Base-by-base conservation (phyloP, 768 basidiomycete genomes). In the Gautieria morchelliformis region DNA sequence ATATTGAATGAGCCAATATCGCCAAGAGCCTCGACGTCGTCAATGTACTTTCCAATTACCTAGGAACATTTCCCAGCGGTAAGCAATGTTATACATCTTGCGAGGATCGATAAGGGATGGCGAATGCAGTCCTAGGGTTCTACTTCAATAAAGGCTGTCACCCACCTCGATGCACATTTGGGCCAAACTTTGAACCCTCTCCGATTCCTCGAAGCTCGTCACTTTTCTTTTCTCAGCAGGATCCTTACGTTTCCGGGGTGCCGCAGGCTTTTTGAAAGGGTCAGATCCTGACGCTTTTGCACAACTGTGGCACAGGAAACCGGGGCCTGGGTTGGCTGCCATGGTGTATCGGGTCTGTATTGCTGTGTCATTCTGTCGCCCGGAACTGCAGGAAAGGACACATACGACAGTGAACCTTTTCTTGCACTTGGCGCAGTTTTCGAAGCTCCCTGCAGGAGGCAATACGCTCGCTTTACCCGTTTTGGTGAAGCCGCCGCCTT, bases 341-440 rank as follows among this genome's bases (percentile, higher is more conserved):
- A 89, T 72, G 0, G 94, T 96, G 65, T 95, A 97, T 64, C 82
- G 85, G 1, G 89, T 93, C 93, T 94, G 56, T 47, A 12, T 12
- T 22, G n/a, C 19, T n/a, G 15, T 30, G 12, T 15, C 19, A 47
- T 4, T 24, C 7, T 11, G 37, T 17, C 12, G 10, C 48, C 19
- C 30, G 35, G 15, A 7, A 22, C 48, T 30, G 46, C 22, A 12
- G 27, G 19, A 19, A 19, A 14, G 32, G 32, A 30, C 15, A 78
- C 84, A 58, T 69, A 96, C 95, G 65, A 94, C 88, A 15, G 90
- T 91, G 67, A 95, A 96, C 62, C 85, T 82, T 58, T 87, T 85
- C 52, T 78, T 76, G 68, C 95, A 99, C 55, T 79, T 78, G 1
- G 83, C 89, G 66, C 96, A 99, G 7, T 77, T 73, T 62, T 84